Evolutionary conservation across 2,329 filamentous ascomycete species (phyloP), one percentile per base, ranked within the genome.

Genomic region (Xylariaceae sp.): DNA sequence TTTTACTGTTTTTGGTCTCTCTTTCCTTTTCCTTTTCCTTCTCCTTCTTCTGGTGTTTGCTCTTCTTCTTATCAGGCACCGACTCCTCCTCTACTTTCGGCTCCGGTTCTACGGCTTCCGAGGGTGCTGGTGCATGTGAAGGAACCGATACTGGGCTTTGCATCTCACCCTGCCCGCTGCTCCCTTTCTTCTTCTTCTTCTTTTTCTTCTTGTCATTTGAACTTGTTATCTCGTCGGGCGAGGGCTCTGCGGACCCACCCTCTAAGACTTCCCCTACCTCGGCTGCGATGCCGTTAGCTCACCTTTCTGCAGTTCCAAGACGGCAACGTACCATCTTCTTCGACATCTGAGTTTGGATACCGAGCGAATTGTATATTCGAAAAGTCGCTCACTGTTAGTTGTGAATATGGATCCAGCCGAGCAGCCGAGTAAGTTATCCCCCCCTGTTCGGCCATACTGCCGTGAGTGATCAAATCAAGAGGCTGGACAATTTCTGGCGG

Each of bases 391-490:
- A 48, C 23, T 47, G 53, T 43, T 29, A 54, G 27, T 38, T 35
- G 36, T 17, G 41, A 46, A 9, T 23, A 19, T 38, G 49, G 48
- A 36, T 57, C 17, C 15, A 44, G 7, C 34, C 53, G 51, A 31
- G 38, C 44, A 41, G 52, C 41, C 37, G 47, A 55, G 44, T 40
- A 51, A 31, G 45, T 9, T 24, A 55, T 48, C 21, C 48, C 54
- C 32, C 38, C 31, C 31, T 49, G 39, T 27, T 56, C 50, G 9
- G 40, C 31, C 55, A 57, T 57, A 16, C 26, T 52, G 41, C 36
- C 41, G 34, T 41, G 26, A 42, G 21, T 34, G 19, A 15, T 9
- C 29, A 41, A 21, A 11, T 24, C 36, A 23, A 19, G 38, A 33
- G 43, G 47, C 41, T 14, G 28, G 41, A 44, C 40, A 29, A 31